Percentiles rank a stretch among this genome's conserved stretches.
Conservation (phyloP, 2,329 filamentous ascomycete genomes). For the Parastagonospora nodorum region DNA sequence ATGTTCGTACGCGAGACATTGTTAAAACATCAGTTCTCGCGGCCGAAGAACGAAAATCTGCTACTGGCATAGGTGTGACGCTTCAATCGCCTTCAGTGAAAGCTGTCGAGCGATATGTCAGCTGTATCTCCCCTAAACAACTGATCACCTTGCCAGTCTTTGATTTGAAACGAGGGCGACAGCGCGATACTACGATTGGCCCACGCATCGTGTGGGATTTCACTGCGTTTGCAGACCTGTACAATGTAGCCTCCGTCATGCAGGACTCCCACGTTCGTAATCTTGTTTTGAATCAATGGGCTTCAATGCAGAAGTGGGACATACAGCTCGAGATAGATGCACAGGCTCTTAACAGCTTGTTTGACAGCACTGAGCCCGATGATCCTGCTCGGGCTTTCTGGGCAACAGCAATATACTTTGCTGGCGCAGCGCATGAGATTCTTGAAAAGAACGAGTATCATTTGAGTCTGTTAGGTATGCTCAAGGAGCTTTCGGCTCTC, state of each 20-base stretch:
- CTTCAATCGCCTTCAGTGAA: neutral
- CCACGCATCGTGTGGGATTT: neutral
- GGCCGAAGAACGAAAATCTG: neutral
- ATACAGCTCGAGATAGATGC: neutral
- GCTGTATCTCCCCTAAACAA: neutral
- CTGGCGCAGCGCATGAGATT: neutral
- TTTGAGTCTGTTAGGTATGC: too few relatives aligned
- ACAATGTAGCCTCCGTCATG: neutral
- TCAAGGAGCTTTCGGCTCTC: too few relatives aligned
- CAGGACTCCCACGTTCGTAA: neutral
- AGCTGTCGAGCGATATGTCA: neutral
- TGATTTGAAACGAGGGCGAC: too few relatives aligned
- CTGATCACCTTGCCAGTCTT: too few relatives aligned
- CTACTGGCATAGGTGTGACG: neutral
- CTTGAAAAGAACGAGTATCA: neutral
- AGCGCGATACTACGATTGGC: neutral
- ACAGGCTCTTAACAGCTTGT: neutral
- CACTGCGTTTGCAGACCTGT: neutral
- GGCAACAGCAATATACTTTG: neutral
- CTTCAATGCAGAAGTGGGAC: neutral
- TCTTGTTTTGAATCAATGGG: conserved; percentile 2
- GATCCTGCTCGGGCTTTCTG: conserved; percentile 2
- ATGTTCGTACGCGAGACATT: neutral
- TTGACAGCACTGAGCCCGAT: conserved; percentile 1
- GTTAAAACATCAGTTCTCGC: neutral